phyloP scores from a whole-genome alignment of 257 asterid genomes.

The Plantago ovata region DNA sequence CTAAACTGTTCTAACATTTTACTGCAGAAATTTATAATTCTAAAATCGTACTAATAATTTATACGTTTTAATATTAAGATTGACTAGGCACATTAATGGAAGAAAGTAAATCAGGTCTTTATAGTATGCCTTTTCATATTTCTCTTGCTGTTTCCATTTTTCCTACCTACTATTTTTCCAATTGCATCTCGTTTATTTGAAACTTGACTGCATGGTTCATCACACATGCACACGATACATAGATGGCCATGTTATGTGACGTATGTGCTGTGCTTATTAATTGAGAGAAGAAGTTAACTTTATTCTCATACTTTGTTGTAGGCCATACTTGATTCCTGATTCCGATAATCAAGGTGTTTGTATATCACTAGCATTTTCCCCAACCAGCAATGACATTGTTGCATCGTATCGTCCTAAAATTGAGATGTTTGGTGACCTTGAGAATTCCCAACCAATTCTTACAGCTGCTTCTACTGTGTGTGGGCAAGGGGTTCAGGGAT shows the following conservation, averaged over 20 bases:
- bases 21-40: not conserved
- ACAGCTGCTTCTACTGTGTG: slow-evolving; percentile 23
- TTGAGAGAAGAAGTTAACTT: slow-evolving; percentile 6
- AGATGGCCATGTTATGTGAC: not conserved
- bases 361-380: slow-evolving; percentile 72
- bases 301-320: slow-evolving; percentile 22
- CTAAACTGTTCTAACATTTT: not conserved
- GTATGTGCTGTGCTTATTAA: not conserved
- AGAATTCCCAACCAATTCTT: slow-evolving; percentile 44
- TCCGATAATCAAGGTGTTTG: slow-evolving; percentile 81
- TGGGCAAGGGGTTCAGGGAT: slow-evolving; percentile 52
- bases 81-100: too few relatives aligned
- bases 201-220: slow-evolving; percentile 9
- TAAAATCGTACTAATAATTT: too few relatives aligned
- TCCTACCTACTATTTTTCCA: not conserved
- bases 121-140: not conserved
- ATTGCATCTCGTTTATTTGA: not conserved
- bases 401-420: slow-evolving; percentile 92
- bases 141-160: slow-evolving; percentile 2
- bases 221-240: slow-evolving; percentile 1
- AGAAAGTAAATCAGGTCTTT: too few relatives aligned
- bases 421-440: slow-evolving; percentile 29
- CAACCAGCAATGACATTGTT: slow-evolving; percentile 50
- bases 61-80: too few relatives aligned
- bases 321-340: slow-evolving; percentile 66